Evolutionary conservation across 805 yeast species (phyloP).

Genomic region (Suhomyces xylopsoci): DNA sequence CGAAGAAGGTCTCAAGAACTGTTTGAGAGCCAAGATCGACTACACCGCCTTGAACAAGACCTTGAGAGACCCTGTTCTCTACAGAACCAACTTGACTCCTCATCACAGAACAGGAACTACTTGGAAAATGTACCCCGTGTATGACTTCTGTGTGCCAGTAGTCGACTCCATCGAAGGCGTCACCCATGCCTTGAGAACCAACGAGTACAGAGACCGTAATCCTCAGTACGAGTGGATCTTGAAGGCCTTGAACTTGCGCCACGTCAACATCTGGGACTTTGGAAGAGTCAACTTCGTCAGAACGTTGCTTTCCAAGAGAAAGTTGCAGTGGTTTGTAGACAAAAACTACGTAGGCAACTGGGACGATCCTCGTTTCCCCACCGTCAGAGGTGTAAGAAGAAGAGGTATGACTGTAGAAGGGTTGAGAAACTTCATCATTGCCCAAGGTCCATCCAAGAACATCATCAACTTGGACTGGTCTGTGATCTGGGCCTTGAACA

Average conservation of each 20-base stretch:
- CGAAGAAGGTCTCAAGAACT: constrained; percentile 85
- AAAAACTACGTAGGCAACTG: constrained; percentile 82
- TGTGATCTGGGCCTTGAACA: constrained; percentile 95
- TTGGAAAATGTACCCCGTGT: constrained; percentile 98
- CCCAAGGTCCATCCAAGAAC: constrained; percentile 98
- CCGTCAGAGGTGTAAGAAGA: constrained; percentile 98
- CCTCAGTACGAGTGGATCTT: constrained; percentile 98
- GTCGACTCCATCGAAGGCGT: constrained; percentile 96
- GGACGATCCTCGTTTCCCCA: constrained; percentile 99
- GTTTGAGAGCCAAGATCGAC: constrained; percentile 96
- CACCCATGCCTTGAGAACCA: constrained; percentile 96
- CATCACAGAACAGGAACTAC: constrained; percentile 92
- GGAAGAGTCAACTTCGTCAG: constrained; percentile 96
- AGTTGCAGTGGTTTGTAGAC: constrained; percentile 98
- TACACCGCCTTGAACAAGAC: constrained; percentile 90
- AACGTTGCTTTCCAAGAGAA: constrained; percentile 93
- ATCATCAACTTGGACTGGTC: constrained; percentile 97
- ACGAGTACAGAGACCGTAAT: constrained; percentile 98
- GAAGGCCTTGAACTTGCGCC: constrained; percentile 74
- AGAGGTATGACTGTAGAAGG: constrained; percentile 99
- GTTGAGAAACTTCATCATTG: constrained; percentile 83
- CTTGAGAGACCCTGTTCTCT: constrained; percentile 95
- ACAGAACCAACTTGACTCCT: constrained; percentile 95
- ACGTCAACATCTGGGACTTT: constrained; percentile 97
- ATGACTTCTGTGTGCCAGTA: constrained; percentile 97